Base-by-base conservation (phyloP, 495 filamentous ascomycete genomes). In the Aspergillus hancockii region DNA sequence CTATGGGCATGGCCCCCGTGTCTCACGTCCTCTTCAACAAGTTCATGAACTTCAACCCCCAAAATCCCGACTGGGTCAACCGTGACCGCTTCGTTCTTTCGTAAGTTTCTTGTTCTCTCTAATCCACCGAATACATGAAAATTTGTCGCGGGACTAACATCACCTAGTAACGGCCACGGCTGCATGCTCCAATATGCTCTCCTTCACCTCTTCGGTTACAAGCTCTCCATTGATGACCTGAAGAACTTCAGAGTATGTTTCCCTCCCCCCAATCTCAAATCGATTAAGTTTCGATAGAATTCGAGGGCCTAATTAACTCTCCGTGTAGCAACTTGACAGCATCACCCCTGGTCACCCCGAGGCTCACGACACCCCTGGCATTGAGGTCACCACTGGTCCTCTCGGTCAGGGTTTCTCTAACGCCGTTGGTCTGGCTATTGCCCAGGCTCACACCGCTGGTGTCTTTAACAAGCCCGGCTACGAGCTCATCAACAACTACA, bases 131-230 rank as follows among this genome's bases (percentile, higher is more conserved):
- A 23, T 31, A 10, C 21, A 5, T 25, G 25, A 28, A 10, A 40
- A n/a, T 1, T 45, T 9, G n/a, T 30, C 32, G 61, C 61, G 63
- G 36, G 57, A 50, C 19, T 54, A 56, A 66, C 32, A 18, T 9
- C 19, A 0, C 22, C 36, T 68, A 98, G 93, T 52, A 98, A 98
- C 81, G 94, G 94, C 61, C 94, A 98, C 78, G 94, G 88, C 62
- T 98, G 94, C 83, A 96, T 98, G 93, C 91, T 98, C 56, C 94
- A 97, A 75, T 99, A 99, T 87, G 89, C 94, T 68, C 84, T 99
- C 64, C 89, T 99, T 63, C 94, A 99, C 82, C 83, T 99, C 28
- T 95, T 92, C 79, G 94, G 95, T 74, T 99, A 96, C 75, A 84
- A 75, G 53, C 38, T 98, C 49, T 81, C 85, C 62, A 75, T 99